A percentile compares a stretch with the other conserved stretches of the same genome.
phyloP scores from a whole-genome alignment of 768 basidiomycete genomes.

The Serendipita indica region DNA sequence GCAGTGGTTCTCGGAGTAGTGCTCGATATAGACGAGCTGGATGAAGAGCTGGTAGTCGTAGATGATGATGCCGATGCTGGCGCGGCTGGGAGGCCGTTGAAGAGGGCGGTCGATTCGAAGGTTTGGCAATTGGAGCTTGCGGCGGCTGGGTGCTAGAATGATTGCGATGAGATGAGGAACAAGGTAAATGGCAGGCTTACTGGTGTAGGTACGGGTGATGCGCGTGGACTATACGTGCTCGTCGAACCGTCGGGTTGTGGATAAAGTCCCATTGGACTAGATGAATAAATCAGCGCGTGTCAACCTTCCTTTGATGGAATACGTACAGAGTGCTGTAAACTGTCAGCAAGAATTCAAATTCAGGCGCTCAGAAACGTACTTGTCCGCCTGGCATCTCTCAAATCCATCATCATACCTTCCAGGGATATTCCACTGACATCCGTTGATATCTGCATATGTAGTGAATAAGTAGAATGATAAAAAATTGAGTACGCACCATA shows the following conservation, averaged over 20 bases:
- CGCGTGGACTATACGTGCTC: background rate
- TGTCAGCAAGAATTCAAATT: background rate
- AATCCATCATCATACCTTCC: conserved; percentile 31
- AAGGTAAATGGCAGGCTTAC: too few relatives aligned
- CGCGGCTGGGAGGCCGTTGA: background rate
- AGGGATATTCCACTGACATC: conserved; percentile 26
- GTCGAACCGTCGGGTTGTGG: background rate
- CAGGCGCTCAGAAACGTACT: background rate
- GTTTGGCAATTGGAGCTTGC: background rate
- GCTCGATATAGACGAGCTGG: too few relatives aligned
- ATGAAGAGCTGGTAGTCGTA: background rate
- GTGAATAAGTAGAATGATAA: conserved; percentile 23
- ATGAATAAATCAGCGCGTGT: too few relatives aligned
- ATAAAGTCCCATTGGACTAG: background rate
- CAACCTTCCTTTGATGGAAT: too few relatives aligned
- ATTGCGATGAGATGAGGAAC: too few relatives aligned
- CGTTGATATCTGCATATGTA: background rate
- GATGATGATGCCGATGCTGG: background rate
- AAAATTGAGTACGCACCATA: conserved; percentile 34
- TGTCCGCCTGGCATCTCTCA: conserved; percentile 36
- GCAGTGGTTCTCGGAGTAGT: too few relatives aligned
- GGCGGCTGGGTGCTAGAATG: background rate
- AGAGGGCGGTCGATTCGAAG: background rate
- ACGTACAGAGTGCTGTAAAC: background rate
- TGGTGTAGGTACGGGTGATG: too few relatives aligned